These are phyloP conservation scores for Thelonectria olida DNA, from an alignment of 2,329 filamentous ascomycete species.

Conservation along the genomic window DNA sequence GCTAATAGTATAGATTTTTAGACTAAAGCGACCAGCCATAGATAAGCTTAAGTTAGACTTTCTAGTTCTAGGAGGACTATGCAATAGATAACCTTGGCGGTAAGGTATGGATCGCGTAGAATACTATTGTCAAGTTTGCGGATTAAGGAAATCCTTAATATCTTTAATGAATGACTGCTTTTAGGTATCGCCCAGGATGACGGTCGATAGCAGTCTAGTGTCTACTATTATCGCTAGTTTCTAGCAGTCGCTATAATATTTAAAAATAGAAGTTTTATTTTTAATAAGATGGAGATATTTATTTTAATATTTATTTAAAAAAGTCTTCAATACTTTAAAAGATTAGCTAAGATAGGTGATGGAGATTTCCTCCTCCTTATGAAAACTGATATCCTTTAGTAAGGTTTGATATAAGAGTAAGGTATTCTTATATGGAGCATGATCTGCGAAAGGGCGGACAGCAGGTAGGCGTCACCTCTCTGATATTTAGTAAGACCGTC, in stretches of 20 bases:
- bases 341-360: neutral
- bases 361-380: conserved; percentile 10
- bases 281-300: neutral
- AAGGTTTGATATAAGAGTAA: neutral
- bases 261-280: neutral
- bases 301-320: neutral
- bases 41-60: conserved; percentile 6
- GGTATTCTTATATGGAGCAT: too few relatives aligned
- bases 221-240: neutral
- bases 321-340: neutral
- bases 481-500: neutral
- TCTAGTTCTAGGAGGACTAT: neutral
- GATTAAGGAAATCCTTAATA: neutral
- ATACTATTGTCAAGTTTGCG: neutral
- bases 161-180: neutral
- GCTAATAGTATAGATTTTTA: conserved; percentile 1
- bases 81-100: neutral
- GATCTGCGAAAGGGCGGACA: neutral
- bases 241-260: neutral
- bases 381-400: neutral
- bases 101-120: neutral
- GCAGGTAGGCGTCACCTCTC: neutral
- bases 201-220: neutral
- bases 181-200: neutral
- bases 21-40: neutral